These are phyloP conservation scores for Petunia secreta DNA, from an alignment of 257 asterid species.

Conservation along the genomic window DNA sequence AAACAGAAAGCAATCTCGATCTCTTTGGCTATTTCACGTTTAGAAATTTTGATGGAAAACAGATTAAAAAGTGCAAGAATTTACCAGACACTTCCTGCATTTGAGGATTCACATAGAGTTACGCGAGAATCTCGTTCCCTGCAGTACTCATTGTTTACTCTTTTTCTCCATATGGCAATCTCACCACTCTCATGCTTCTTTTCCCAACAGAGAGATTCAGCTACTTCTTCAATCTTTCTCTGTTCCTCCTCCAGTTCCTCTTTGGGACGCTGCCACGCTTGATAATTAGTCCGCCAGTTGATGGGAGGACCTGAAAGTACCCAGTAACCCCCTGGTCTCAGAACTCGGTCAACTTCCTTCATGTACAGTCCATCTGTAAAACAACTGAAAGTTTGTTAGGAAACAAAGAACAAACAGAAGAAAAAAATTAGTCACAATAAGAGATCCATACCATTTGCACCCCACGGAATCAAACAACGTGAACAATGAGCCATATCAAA, in stretches of 20 bases:
- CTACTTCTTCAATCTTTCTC: slow-evolving; percentile 44
- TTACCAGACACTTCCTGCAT: slow-evolving; percentile 43
- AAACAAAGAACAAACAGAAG: background rate
- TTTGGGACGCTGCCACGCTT: slow-evolving; percentile 43
- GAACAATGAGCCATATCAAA: slow-evolving; percentile 59
- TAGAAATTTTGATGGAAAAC: background rate
- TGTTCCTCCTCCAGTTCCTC: slow-evolving; percentile 49
- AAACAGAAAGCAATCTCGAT: background rate
- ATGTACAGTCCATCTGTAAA: slow-evolving; percentile 43
- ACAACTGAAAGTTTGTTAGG: background rate
- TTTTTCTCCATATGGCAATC: slow-evolving; percentile 51
- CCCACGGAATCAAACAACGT: slow-evolving; percentile 53
- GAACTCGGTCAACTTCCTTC: slow-evolving; percentile 50
- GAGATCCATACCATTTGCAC: slow-evolving; percentile 41
- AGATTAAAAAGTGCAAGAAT: slow-evolving; percentile 10
- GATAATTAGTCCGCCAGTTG: slow-evolving; percentile 40
- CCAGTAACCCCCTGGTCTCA: slow-evolving; percentile 58
- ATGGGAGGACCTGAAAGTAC: slow-evolving; percentile 56
- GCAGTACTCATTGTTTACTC: slow-evolving; percentile 39
- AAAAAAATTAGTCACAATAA: no score
- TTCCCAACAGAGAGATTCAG: slow-evolving; percentile 51
- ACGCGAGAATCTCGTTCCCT: slow-evolving; percentile 39
- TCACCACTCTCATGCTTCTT: slow-evolving; percentile 45
- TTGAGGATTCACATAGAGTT: slow-evolving; percentile 35
- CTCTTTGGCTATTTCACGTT: background rate